Conservation (phyloP, 2,329 filamentous ascomycete genomes). For the Aspergillus japonicus region DNA sequence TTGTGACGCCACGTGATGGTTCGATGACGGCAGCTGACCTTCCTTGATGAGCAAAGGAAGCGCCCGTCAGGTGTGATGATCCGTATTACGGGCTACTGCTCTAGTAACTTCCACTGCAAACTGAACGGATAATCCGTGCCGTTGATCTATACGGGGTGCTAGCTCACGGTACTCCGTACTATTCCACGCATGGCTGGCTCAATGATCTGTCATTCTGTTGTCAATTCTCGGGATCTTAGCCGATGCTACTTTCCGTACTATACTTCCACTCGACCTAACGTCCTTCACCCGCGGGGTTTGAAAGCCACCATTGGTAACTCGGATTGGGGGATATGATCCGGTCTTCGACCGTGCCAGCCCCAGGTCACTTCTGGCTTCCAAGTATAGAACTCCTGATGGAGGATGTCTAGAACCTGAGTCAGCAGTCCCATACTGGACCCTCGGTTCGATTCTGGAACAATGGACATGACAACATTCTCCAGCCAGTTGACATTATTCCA, state of each 20-base stretch:
- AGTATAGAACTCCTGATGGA: slow-evolving; percentile 8
- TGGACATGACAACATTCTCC: slow-evolving; percentile 10
- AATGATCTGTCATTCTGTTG: background rate
- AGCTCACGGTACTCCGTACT: no score
- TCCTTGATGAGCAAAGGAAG: slow-evolving; percentile 10
- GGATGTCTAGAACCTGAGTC: slow-evolving; percentile 15
- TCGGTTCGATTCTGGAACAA: slow-evolving; percentile 6
- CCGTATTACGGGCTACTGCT: background rate
- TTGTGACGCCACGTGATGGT: slow-evolving; percentile 32
- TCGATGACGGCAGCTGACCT: slow-evolving; percentile 27
- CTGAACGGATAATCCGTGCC: slow-evolving; percentile 6
- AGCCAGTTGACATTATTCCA: slow-evolving; percentile 6
- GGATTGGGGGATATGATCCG: no score
- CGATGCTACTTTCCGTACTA: background rate
- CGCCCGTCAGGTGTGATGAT: slow-evolving; percentile 11
- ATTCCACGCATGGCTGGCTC: background rate
- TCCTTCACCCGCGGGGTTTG: background rate
- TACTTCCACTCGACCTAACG: background rate
- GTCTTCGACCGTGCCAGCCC: background rate
- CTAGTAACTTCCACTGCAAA: background rate
- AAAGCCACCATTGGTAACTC: background rate
- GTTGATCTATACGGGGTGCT: background rate
- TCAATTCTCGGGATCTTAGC: background rate
- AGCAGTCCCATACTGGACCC: background rate
- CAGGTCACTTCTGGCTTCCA: slow-evolving; percentile 3